Conservation (phyloP, 169 alveolate genomes). For the Eimeria falciformis region DNA sequence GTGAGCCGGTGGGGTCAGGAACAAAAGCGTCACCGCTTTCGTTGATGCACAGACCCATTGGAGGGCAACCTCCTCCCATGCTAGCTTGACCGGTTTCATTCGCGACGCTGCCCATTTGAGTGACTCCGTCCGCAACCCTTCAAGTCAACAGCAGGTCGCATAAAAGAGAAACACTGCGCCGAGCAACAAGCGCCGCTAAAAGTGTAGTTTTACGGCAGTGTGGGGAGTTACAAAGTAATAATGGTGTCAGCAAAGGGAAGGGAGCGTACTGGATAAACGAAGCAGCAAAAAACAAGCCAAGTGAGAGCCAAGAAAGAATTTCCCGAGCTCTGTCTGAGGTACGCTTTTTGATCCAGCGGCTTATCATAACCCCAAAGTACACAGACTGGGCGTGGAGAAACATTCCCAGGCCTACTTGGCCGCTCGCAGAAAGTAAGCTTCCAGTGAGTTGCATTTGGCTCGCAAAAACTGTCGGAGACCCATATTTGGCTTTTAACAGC, state of each 20-base stretch:
- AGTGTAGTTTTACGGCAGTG: too few relatives aligned
- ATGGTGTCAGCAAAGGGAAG: background rate
- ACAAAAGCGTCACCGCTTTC: conserved; percentile 45
- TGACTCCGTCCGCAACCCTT: conserved; percentile 61
- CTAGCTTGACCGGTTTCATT: conserved; percentile 64
- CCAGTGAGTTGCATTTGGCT: conserved; percentile 70
- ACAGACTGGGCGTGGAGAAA: conserved; percentile 69
- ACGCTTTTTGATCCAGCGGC: conserved; percentile 49
- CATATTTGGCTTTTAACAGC: conserved; percentile 64
- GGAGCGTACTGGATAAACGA: conserved; percentile 53
- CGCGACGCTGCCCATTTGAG: conserved; percentile 24
- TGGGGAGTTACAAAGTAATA: too few relatives aligned
- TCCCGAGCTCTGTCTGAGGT: conserved; percentile 35
- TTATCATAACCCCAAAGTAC: conserved; percentile 62
- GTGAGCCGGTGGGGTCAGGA: conserved; percentile 70
- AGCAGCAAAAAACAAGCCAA: conserved; percentile 55
- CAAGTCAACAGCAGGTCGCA: background rate
- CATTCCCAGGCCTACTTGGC: conserved; percentile 62
- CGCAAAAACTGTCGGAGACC: conserved; percentile 68
- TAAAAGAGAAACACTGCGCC: background rate
- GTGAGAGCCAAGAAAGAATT: conserved; percentile 66
- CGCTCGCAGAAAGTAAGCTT: conserved; percentile 53
- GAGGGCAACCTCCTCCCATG: conserved; percentile 68
- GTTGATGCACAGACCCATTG: conserved; percentile 75
- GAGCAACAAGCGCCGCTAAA: too few relatives aligned